Evolutionary conservation across 1,139 yeast species (phyloP).

Genomic region (Yamadazyma blattariae): DNA sequence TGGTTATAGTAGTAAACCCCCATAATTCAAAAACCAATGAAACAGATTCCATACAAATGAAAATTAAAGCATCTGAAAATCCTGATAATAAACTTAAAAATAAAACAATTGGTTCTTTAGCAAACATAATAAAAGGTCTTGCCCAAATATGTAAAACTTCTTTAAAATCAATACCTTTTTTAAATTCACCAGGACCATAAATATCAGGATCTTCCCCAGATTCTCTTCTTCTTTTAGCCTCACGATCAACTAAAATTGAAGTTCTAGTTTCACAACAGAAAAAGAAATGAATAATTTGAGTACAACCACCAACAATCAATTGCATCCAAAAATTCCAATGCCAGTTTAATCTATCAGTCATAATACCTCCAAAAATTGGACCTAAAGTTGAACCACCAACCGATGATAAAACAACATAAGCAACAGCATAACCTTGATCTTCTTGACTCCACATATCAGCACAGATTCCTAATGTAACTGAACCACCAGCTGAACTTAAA

Average conservation of each 20-base stretch:
- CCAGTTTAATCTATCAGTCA: conserved; percentile 24
- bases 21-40: conserved; percentile 26
- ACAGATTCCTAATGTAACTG: conserved; percentile 38
- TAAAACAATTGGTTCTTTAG: conserved; percentile 35
- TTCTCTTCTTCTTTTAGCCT: conserved; percentile 31
- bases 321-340: conserved; percentile 40
- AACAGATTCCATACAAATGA: conserved; percentile 35
- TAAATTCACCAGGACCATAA: conserved; percentile 28
- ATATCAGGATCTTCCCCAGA: conserved; percentile 24
- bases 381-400: conserved; percentile 38
- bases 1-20: conserved; percentile 23
- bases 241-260: conserved; percentile 27
- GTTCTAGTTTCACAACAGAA: conserved; percentile 32
- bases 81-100: conserved; percentile 35
- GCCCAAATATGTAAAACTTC: conserved; percentile 27
- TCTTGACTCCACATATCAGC: conserved; percentile 40
- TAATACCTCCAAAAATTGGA: conserved; percentile 35
- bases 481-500: conserved; percentile 34
- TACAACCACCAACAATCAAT: conserved; percentile 32
- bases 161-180: conserved; percentile 16
- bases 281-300: conserved; percentile 26
- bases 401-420: conserved; percentile 34
- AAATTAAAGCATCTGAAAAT: conserved; percentile 37
- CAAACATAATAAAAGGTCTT: conserved; percentile 36
- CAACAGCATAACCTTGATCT: conserved; percentile 35